A percentile compares a stretch with the other conserved stretches of the same genome.
Conservation (phyloP, 2,329 filamentous ascomycete species). For the Immersiporthe knoxdaviesiana region DNA sequence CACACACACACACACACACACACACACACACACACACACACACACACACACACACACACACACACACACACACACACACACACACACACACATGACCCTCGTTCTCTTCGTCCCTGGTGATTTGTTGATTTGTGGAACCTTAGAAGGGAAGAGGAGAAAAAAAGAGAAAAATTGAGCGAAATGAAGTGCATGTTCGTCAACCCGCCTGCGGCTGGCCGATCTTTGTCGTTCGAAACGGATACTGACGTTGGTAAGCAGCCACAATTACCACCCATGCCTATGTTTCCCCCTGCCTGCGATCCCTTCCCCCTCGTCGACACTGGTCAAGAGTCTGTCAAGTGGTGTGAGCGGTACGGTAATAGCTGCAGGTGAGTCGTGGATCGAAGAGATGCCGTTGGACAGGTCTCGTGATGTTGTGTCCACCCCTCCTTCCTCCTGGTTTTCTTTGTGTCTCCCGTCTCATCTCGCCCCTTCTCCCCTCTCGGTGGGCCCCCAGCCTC, state of each 20-base stretch:
- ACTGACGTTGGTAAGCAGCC: conserved; percentile 2
- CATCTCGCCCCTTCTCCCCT: background rate
- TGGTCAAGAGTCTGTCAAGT: background rate
- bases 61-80: background rate
- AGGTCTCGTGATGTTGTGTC: conserved; percentile 6
- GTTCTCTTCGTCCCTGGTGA: background rate
- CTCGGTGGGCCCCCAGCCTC: background rate
- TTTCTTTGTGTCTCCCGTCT: background rate
- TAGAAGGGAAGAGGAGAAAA: too few species aligned
- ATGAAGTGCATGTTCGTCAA: background rate
- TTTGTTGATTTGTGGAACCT: background rate
- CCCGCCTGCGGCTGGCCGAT: background rate
- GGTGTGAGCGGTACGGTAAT: background rate
- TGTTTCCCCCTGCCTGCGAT: background rate
- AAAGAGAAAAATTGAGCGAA: background rate
- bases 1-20: background rate
- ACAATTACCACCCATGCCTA: background rate
- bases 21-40: background rate
- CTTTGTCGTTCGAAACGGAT: background rate
- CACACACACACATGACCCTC: background rate
- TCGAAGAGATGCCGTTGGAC: conserved; percentile 5
- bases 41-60: background rate
- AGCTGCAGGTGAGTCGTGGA: background rate
- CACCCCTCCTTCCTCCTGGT: background rate
- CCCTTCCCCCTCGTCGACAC: background rate